A percentile compares a stretch with the other conserved stretches of the same genome.
Evolutionary conservation across 768 basidiomycete species (phyloP).

Genomic region (Roridomyces roridus): DNA sequence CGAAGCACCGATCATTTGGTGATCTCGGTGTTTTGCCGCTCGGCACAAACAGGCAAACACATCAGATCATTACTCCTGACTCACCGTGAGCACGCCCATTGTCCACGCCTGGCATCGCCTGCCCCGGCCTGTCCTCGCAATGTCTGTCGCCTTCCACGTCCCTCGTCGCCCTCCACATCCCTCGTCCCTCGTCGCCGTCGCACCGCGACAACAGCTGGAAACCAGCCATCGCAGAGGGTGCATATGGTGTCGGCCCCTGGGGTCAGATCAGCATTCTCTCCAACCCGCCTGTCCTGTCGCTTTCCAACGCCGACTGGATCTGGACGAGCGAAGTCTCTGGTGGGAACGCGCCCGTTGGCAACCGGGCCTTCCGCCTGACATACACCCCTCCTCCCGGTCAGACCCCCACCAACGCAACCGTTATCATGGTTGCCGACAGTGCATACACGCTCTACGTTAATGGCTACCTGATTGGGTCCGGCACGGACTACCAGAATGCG

Average conservation of each 20-base stretch:
- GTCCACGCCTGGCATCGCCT: no score
- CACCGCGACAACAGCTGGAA: slow-evolving; percentile 37
- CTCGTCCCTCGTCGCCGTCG: no score
- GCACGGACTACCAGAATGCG: slow-evolving; percentile 5
- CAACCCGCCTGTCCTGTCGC: slow-evolving; percentile 23
- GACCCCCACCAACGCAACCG: slow-evolving; percentile 25
- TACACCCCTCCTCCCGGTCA: slow-evolving; percentile 28
- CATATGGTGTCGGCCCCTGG: slow-evolving; percentile 17
- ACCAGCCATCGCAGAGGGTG: slow-evolving; percentile 31
- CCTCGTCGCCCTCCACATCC: no score
- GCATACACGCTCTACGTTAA: slow-evolving; percentile 35
- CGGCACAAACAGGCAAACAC: no score
- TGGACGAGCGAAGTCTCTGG: slow-evolving; percentile 35
- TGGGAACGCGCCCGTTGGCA: slow-evolving; percentile 26
- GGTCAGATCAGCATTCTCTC: slow-evolving; percentile 11
- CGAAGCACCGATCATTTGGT: no score
- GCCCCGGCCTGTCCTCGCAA: no score
- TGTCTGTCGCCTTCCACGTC: no score
- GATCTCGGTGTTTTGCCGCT: no score
- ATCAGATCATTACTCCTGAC: no score
- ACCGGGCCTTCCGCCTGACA: slow-evolving; percentile 36
- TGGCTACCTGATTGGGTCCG: slow-evolving; percentile 30
- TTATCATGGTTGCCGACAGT: slow-evolving; percentile 33
- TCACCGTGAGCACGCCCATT: no score
- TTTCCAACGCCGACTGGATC: slow-evolving; percentile 35